Conservation (phyloP, 177 flowering plant genomes). For the Vitis hybrid region DNA sequence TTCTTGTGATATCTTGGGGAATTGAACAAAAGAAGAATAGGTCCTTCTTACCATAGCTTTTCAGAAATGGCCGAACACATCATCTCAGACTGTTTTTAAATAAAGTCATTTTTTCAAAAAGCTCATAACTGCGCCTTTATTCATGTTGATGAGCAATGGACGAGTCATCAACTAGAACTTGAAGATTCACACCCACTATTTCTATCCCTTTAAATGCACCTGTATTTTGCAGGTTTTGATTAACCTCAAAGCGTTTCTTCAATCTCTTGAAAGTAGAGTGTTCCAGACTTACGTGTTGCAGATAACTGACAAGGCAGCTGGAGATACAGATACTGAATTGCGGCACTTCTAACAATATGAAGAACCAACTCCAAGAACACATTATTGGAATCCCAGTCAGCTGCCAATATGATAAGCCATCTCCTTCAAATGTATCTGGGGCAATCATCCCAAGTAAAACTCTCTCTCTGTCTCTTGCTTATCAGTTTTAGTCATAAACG, state of each 20-base stretch:
- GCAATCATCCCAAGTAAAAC: constrained; percentile 22
- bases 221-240: background rate
- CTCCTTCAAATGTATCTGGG: constrained; percentile 13
- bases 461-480: background rate
- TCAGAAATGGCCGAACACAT: constrained; percentile 7
- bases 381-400: constrained; percentile 30
- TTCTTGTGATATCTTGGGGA: background rate
- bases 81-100: background rate
- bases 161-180: constrained; percentile 31
- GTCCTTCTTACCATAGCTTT: background rate
- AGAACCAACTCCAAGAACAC: constrained; percentile 18
- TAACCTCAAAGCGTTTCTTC: background rate
- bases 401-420: constrained; percentile 6
- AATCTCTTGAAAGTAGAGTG: constrained; percentile 7
- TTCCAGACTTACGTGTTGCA: background rate
- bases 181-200: constrained; percentile 16
- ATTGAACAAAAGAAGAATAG: constrained; percentile 1
- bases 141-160: constrained; percentile 22
- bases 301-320: background rate
- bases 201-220: constrained; percentile 25
- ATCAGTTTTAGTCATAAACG: background rate
- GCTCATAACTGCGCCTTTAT: constrained; percentile 5
- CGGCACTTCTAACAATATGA: constrained; percentile 20
- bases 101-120: background rate
- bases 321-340: background rate